Evolutionary conservation across 768 basidiomycete species (phyloP).

Genomic region (Phylloporus sp.): DNA sequence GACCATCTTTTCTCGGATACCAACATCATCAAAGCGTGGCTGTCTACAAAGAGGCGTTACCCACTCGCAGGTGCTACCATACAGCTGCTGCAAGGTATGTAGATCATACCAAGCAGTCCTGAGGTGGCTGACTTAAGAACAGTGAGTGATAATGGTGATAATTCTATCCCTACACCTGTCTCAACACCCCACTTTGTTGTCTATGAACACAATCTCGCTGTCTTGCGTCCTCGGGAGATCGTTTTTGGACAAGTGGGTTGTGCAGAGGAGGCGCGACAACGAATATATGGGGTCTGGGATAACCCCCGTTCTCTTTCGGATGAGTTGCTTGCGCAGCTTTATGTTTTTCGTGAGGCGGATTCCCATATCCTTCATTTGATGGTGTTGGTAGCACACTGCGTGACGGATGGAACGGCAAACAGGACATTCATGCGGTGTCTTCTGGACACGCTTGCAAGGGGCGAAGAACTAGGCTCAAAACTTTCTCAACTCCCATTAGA

Average conservation of each 20-base stretch:
- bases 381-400: slow-evolving; percentile 43
- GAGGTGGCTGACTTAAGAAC: not conserved
- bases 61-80: not conserved
- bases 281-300: slow-evolving; percentile 31
- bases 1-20: not conserved
- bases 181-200: slow-evolving; percentile 36
- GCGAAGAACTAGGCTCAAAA: not conserved
- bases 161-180: not conserved
- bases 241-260: slow-evolving; percentile 32
- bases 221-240: slow-evolving; percentile 36
- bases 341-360: slow-evolving; percentile 35
- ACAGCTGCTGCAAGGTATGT: not conserved
- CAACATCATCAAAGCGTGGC: not conserved
- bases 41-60: not conserved
- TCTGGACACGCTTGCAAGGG: slow-evolving; percentile 37
- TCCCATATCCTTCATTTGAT: slow-evolving; percentile 40
- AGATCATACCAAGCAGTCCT: not conserved
- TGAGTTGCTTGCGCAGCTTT: slow-evolving; percentile 39
- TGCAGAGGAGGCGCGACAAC: slow-evolving; percentile 30
- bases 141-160: not conserved
- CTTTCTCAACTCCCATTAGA: slow-evolving; percentile 26
- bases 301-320: slow-evolving; percentile 38
- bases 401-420: slow-evolving; percentile 50
- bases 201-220: slow-evolving; percentile 32
- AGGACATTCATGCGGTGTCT: slow-evolving; percentile 41